Conservation (phyloP, 2,329 filamentous ascomycete genomes). For the Paramyrothecium roridum region DNA sequence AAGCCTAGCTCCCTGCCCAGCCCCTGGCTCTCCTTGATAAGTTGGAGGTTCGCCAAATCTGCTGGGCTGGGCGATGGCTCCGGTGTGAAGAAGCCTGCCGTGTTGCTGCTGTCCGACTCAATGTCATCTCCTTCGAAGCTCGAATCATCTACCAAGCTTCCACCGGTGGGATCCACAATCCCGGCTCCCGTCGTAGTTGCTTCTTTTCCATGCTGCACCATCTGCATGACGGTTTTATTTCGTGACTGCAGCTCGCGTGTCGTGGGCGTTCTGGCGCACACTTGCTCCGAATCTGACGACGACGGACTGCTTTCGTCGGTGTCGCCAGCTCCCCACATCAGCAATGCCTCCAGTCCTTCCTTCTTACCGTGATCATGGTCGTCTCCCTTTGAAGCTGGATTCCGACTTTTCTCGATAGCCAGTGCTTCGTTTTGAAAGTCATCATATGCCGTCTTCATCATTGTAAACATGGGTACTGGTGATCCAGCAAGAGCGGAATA, state of each 20-base stretch:
- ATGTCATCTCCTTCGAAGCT: neutral
- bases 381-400: constrained; percentile 3
- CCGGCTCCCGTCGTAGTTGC: neutral
- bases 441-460: constrained; percentile 17
- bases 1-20: neutral
- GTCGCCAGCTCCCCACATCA: constrained; percentile 10
- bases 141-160: neutral
- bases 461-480: constrained; percentile 16
- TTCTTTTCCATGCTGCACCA: neutral
- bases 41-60: neutral
- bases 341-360: constrained; percentile 13
- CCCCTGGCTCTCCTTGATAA: neutral
- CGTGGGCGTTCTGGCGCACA: neutral
- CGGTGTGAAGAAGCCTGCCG: neutral
- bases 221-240: neutral
- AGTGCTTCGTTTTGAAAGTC: constrained; percentile 14
- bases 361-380: constrained; percentile 1
- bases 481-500: constrained; percentile 13
- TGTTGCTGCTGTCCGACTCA: neutral
- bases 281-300: constrained; percentile 8
- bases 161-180: neutral
- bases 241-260: neutral
- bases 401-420: constrained; percentile 2
- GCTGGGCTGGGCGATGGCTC: neutral
- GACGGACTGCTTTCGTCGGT: constrained; percentile 14